These are phyloP conservation scores for Hylodesmum podocarpum DNA, from an alignment of 306 rosid species.

Conservation along the genomic window DNA sequence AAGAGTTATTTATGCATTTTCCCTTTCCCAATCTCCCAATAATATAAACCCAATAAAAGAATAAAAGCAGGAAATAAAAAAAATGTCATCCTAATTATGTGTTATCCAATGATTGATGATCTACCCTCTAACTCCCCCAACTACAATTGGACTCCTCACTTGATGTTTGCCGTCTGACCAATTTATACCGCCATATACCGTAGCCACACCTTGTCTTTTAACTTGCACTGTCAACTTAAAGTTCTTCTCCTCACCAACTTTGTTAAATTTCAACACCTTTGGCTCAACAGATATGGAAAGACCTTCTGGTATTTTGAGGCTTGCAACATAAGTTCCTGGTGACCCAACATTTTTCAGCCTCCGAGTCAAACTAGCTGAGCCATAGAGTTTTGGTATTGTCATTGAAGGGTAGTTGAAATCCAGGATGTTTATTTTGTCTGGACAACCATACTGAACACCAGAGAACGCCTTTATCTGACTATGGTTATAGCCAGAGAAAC, in stretches of 20 bases:
- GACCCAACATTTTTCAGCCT: slow-evolving; percentile 68
- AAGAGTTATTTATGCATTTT: neutral
- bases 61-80: neutral
- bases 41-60: neutral
- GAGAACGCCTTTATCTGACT: slow-evolving; percentile 26
- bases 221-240: slow-evolving; percentile 46
- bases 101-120: neutral
- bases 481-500: slow-evolving; percentile 50
- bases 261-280: slow-evolving; percentile 39
- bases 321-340: slow-evolving; percentile 49
- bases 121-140: slow-evolving; percentile 33
- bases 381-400: slow-evolving; percentile 43
- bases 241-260: slow-evolving; percentile 53
- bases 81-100: neutral
- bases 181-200: slow-evolving; percentile 46
- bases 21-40: slow-evolving; percentile 2
- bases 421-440: slow-evolving; percentile 9
- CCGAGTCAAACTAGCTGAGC: slow-evolving; percentile 45
- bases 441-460: slow-evolving; percentile 21
- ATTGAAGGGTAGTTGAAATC: slow-evolving; percentile 82
- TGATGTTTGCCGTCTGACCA: slow-evolving; percentile 66
- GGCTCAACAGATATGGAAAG: slow-evolving; percentile 53
- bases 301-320: slow-evolving; percentile 35
- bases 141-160: slow-evolving; percentile 60
- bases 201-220: slow-evolving; percentile 3